Conservation (phyloP, 2,329 filamentous ascomycete species). For the Hypocrella siamensis region DNA sequence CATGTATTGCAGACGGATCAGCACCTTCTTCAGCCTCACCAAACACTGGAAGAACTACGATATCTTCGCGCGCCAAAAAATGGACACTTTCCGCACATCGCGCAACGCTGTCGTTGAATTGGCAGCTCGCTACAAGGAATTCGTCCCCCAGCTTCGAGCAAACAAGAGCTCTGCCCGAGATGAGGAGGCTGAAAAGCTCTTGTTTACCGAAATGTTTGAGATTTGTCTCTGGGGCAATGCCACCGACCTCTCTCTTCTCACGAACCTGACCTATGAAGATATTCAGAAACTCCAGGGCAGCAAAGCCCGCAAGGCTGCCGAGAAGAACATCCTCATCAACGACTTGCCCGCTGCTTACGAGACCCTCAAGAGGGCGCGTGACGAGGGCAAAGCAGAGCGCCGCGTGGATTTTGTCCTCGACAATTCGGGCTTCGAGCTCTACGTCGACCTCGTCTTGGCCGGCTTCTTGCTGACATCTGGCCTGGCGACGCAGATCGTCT, state of each 20-base stretch:
- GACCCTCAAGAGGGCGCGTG: slow-evolving; percentile 48
- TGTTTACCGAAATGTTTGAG: slow-evolving; percentile 89
- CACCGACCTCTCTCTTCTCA: slow-evolving; percentile 82
- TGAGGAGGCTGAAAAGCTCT: slow-evolving; percentile 53
- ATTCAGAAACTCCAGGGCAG: slow-evolving; percentile 93
- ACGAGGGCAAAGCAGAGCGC: slow-evolving; percentile 47
- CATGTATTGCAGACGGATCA: slow-evolving; percentile 45
- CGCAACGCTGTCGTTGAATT: slow-evolving; percentile 74
- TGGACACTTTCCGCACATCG: slow-evolving; percentile 81
- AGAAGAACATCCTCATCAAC: slow-evolving; percentile 86
- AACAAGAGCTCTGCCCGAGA: slow-evolving; percentile 36
- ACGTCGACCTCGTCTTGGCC: slow-evolving; percentile 82
- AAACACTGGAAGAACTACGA: slow-evolving; percentile 82
- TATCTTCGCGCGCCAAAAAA: slow-evolving; percentile 79
- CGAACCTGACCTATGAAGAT: slow-evolving; percentile 82
- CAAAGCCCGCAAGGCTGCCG: slow-evolving; percentile 67
- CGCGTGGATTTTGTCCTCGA: slow-evolving; percentile 90
- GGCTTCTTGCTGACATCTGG: slow-evolving; percentile 76
- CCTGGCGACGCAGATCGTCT: slow-evolving; percentile 71
- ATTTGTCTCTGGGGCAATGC: slow-evolving; percentile 97
- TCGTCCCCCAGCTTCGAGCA: slow-evolving; percentile 49
- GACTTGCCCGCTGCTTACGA: slow-evolving; percentile 62
- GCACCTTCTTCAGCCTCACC: slow-evolving; percentile 60
- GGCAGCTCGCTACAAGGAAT: slow-evolving; percentile 59
- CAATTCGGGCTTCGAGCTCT: slow-evolving; percentile 94